Evolutionary conservation across 106 monocot species (phyloP).

Genomic region (Chionographis japonica): DNA sequence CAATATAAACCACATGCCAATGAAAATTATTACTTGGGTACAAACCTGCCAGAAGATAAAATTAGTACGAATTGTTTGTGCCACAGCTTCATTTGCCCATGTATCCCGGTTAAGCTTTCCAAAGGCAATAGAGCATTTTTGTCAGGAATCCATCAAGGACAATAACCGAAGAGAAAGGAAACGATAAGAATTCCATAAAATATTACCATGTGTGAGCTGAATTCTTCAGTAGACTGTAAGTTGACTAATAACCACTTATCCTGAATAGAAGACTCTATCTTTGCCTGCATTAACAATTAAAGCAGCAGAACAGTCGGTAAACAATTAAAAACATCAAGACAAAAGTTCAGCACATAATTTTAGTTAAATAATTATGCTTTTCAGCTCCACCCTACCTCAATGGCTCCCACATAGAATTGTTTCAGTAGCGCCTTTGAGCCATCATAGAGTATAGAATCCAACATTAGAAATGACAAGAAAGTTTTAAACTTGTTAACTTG

Average conservation of each 20-base stretch:
- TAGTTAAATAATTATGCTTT: too few species aligned
- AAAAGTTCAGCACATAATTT: neutral
- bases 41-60: conserved; percentile 99
- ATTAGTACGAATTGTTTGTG: conserved; percentile 79
- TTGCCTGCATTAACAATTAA: conserved; percentile 43
- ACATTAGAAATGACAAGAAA: too few species aligned
- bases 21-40: neutral
- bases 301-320: neutral
- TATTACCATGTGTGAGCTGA: conserved; percentile 90
- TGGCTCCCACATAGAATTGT: too few species aligned
- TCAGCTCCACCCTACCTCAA: too few species aligned
- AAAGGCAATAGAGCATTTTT: conserved; percentile 14
- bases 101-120: conserved; percentile 86
- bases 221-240: conserved; percentile 85
- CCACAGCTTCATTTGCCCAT: conserved; percentile 89
- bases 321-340: neutral
- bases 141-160: conserved; percentile 1
- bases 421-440: too few species aligned
- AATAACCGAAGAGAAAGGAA: conserved; percentile 1
- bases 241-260: conserved; percentile 92
- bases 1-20: too few species aligned
- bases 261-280: conserved; percentile 67
- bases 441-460: too few species aligned
- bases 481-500: too few species aligned
- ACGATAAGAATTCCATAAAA: neutral